Percentiles rank a stretch among this genome's conserved stretches.
phyloP scores from a whole-genome alignment of 1,284 basidiomycete species.

The Austroboletus rostrupii region DNA sequence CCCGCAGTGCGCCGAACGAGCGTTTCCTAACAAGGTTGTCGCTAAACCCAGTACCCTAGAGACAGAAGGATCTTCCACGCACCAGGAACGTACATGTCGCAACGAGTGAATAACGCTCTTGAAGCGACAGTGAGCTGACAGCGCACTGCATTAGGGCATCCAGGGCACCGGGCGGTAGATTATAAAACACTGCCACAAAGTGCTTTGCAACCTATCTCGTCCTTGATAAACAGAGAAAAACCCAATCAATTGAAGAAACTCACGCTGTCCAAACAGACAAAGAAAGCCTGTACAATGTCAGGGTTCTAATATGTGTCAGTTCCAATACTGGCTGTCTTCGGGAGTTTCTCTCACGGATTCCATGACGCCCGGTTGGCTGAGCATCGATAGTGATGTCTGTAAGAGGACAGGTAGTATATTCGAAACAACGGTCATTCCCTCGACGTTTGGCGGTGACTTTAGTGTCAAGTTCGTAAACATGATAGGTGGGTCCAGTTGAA shows the following conservation, averaged over 20 bases:
- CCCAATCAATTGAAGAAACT: slow-evolving; percentile 18
- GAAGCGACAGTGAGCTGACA: slow-evolving; percentile 65
- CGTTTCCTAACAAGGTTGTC: slow-evolving; percentile 40
- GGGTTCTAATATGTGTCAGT: slow-evolving; percentile 57
- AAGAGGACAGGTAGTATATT: slow-evolving; percentile 58
- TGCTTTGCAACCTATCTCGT: slow-evolving; percentile 60
- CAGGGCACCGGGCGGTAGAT: slow-evolving; percentile 61
- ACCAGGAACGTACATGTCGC: slow-evolving; percentile 81
- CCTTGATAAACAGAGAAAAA: slow-evolving; percentile 1
- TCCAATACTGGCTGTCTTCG: background rate
- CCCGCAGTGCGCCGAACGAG: slow-evolving; percentile 60
- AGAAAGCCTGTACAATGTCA: slow-evolving; percentile 86
- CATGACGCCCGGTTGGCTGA: slow-evolving; percentile 65
- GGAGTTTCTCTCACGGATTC: slow-evolving; percentile 48
- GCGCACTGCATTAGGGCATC: slow-evolving; percentile 73
- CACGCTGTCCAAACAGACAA: slow-evolving; percentile 72
- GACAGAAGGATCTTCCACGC: slow-evolving; percentile 22
- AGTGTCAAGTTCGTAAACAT: slow-evolving; percentile 42
- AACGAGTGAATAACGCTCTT: slow-evolving; percentile 85
- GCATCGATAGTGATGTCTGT: slow-evolving; percentile 52
- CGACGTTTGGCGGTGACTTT: slow-evolving; percentile 37
- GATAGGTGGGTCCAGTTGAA: slow-evolving; percentile 74
- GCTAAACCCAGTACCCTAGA: background rate
- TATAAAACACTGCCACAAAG: slow-evolving; percentile 69
- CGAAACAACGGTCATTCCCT: slow-evolving; percentile 46